Base-by-base conservation (phyloP, 345 rosid genomes). In the Pistacia vera region DNA sequence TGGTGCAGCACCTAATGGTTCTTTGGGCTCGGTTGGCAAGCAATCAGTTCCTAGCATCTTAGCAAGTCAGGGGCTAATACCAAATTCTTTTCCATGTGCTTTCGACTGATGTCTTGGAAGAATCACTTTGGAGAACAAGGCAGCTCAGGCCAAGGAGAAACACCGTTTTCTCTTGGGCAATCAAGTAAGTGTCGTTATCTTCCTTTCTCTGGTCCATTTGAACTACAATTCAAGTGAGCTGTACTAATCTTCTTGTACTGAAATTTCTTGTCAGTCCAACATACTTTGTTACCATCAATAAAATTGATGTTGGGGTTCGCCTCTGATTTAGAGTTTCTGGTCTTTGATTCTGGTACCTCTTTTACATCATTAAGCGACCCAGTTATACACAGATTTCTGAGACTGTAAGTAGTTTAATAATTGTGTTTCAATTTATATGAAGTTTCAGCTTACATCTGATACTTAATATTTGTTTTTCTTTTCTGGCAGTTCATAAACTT, bases 61-160 rank as follows among this genome's bases (percentile, higher is more conserved):
- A 79, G 97, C 98, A 5, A 83, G 85, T 57, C 77, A 86, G 73
- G 95, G 97, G 36, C 35, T 83, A 54, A 77, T 87, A 65, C 75
- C 95, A 22, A 87, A 92, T 88, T 97, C 99, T 97, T 97, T 80
- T 97, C 99, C 70, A 90, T 97, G 97, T 97, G 99, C 86, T 97
- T 97, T 70, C 90, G 59, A 25, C 14, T 3, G 93, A 90, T 68
- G 95, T 59, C 44, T 82, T 44, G 98, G 98, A 67, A 89, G 98
- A 87, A 94, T 97, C 80, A 91, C 75, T 97, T 97, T 63, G 99
- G 99, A 11, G 99, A 97, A 79, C 85, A 79, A 78, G 97, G 99
- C 57, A 94, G 88, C 80, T 81, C 88, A 46, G 88, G 83, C 78
- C 98, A 97, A 83, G 84, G 90, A 30, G 91, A 89, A 84, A 94